phyloP scores from a whole-genome alignment of 306 rosid species.

The Vachellia collinsii region DNA sequence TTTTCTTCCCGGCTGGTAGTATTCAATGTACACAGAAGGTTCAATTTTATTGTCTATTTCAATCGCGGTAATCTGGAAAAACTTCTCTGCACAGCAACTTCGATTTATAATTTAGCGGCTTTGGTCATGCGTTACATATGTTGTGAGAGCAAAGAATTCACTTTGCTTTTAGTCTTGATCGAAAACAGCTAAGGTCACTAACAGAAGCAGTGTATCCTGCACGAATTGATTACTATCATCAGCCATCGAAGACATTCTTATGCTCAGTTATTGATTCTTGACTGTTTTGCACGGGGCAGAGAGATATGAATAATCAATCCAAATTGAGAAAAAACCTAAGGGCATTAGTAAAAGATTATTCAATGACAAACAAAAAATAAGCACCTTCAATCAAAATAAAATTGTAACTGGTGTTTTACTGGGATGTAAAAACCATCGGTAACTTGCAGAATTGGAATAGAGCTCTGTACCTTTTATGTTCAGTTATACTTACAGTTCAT shows the following conservation, averaged over 20 bases:
- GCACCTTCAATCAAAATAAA: conserved; percentile 4
- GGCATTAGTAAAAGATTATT: conserved; percentile 23
- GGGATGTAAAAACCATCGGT: conserved; percentile 20
- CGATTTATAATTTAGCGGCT: background rate
- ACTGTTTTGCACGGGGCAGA: background rate
- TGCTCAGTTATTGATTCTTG: background rate
- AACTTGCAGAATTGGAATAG: background rate
- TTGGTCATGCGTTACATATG: background rate
- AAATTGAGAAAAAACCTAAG: conserved; percentile 8
- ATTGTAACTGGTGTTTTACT: conserved; percentile 14
- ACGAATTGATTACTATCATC: background rate
- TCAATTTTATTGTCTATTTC: background rate
- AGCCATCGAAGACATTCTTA: background rate
- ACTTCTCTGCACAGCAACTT: background rate
- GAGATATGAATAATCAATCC: background rate
- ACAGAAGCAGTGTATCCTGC: background rate
- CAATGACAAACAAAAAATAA: background rate
- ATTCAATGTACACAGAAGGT: background rate
- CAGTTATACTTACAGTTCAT: conserved; percentile 1
- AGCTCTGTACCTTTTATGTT: background rate
- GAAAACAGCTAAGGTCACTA: background rate
- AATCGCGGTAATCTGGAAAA: background rate
- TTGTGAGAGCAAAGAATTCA: background rate
- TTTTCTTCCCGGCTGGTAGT: background rate
- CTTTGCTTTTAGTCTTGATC: background rate